Percentiles rank a stretch among this genome's conserved stretches.
Evolutionary conservation across 371 early-diverging fungal species (phyloP).

Genomic region (Caulochytrium protostelioides): DNA sequence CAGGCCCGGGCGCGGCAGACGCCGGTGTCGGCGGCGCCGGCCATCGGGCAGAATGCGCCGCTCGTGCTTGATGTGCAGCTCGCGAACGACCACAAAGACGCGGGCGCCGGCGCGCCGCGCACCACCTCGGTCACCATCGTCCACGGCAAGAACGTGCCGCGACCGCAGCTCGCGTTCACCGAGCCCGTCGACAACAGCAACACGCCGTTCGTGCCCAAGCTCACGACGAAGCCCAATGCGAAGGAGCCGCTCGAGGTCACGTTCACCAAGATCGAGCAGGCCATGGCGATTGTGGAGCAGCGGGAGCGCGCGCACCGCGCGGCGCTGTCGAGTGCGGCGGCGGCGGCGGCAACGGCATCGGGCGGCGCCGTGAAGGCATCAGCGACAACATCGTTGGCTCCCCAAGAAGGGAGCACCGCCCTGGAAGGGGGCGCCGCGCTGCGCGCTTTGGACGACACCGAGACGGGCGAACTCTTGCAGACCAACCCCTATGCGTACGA

Average conservation of each 20-base stretch:
- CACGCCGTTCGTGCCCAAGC: slow-evolving; percentile 53
- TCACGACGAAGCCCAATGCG: slow-evolving; percentile 62
- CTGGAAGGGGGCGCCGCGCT: slow-evolving; percentile 31
- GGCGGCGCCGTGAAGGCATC: background rate
- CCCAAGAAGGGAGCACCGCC: background rate
- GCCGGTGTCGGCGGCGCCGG: background rate
- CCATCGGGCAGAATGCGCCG: background rate
- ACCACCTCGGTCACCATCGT: slow-evolving; percentile 38
- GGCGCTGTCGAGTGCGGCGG: slow-evolving; percentile 9
- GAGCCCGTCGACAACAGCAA: slow-evolving; percentile 67
- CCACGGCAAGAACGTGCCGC: slow-evolving; percentile 35
- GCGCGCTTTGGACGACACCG: no score
- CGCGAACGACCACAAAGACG: slow-evolving; percentile 9
- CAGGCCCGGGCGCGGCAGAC: background rate
- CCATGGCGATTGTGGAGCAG: slow-evolving; percentile 4
- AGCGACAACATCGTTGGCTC: background rate
- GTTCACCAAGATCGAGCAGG: background rate
- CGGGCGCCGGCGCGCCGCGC: no score
- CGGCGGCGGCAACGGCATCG: slow-evolving; percentile 1
- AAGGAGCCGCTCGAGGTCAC: slow-evolving; percentile 49
- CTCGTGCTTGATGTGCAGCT: slow-evolving; percentile 29
- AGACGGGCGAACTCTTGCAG: no score
- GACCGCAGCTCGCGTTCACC: slow-evolving; percentile 64
- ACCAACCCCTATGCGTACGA: slow-evolving; percentile 89
- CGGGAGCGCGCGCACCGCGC: slow-evolving; percentile 7